Evolutionary conservation across 2,329 filamentous ascomycete genomes (phyloP), one percentile per base, ranked within the genome.

Genomic region (Sporothrix variecibatus): DNA sequence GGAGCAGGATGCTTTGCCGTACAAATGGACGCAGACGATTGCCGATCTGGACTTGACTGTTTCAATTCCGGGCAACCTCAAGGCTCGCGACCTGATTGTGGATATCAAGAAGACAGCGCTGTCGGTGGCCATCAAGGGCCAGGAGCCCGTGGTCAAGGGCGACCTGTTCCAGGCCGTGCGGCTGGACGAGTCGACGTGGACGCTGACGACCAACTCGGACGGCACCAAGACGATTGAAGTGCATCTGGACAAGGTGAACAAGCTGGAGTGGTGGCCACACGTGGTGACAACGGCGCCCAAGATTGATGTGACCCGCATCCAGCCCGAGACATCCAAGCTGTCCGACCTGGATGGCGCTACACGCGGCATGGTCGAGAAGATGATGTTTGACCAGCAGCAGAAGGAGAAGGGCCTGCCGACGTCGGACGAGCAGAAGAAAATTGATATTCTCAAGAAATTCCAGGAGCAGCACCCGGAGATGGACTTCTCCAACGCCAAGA

Each of bases 301-400:
- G 84, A 97, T 99, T 83, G 96, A 99, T 84, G 94, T 97, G 49
- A 91, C 92, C 79, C 98, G 97, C 86, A 98, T 99, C 83, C 90
- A 91, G 81, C 96, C 96, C 28, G 96, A 98, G 84, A 95, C 92
- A 81, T 95, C 92, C 81, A 97, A 94, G 83, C 87, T 99, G 80
- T 91, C 93, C 74, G 96, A 99, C 82, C 86, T 99, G 78, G 95
- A 98, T 81, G 96, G 96, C 75, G 93, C 97, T 87, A 99, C 96
- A 72, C 89, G 96, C 77, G 89, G 91, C 75, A 98, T 99, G 95
- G 96, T 99, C 62, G 96, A 99, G 90, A 99, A 99, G 90, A 99
- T 99, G 96, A 99, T 99, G 96, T 99, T 89, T 80, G 96, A 99
- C 85, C 96, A 99, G 87, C 88, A 93, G 78, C 95, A 98, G 86